Base-by-base conservation (phyloP, 2,329 filamentous ascomycete genomes). In the Fusarium algeriense region DNA sequence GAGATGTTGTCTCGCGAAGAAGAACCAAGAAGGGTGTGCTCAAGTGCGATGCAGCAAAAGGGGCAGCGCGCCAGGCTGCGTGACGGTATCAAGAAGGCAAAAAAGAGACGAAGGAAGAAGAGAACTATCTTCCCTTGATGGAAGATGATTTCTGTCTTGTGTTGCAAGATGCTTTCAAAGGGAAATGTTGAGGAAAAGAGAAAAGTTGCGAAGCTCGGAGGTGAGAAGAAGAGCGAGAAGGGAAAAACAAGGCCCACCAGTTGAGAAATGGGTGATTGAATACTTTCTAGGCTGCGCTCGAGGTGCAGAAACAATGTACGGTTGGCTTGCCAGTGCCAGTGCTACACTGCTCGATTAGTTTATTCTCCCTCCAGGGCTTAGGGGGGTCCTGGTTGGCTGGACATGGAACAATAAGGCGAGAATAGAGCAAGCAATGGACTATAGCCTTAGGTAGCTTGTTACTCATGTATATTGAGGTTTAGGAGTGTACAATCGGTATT, bases 241-340 rank as follows among this genome's bases (percentile, higher is more conserved):
- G 19, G 20, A 13, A n/a, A 61, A 57, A 38, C 44, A 53, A 40
- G 11, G 9, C 17, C 28, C 20, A 15, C 10, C 15, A 15, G 26
- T 41, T n/a, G 56, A 12, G 15, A 56, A 20, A 26, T 32, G 17
- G n/a, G 35, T 28, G 28, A 15, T 63, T 26, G 12, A 38, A 43
- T 8, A 23, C 30, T 26, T 46, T 60, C 30, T 10, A 40, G 32
- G 28, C 38, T 67, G 17, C 23, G 13, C 56, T n/a, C 35, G n/a
- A 15, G 56, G 28, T n/a, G 17, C 34, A 35, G 26, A 50, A 55
- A 26, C 44, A 14, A 34, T 48, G 34, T 35, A 49, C 53, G 40
- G 32, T 67, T 58, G 37, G 30, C n/a, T 35, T 50, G 58, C 23
- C 64, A 45, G 37, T 67, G 64, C 10, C 41, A 37, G 43, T 46